Conservation (phyloP, 2,329 filamentous ascomycete genomes). For the Aspergillus luchuensis region DNA sequence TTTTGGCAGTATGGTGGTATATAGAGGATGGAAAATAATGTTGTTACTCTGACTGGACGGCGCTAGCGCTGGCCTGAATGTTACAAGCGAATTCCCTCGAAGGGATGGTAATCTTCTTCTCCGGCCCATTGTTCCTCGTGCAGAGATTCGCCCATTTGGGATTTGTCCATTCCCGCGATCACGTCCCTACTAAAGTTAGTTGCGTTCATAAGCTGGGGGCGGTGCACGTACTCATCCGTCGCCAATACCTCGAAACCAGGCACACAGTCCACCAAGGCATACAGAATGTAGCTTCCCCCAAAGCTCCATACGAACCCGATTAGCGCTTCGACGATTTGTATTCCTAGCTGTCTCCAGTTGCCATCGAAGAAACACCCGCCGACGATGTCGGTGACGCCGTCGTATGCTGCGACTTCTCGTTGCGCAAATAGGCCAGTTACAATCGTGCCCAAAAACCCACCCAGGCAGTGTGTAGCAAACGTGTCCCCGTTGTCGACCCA, state of each 20-base stretch:
- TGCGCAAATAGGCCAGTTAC: slow-evolving; percentile 55
- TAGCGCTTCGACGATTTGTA: slow-evolving; percentile 55
- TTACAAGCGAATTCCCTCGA: slow-evolving; percentile 11
- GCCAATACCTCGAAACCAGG: slow-evolving; percentile 57
- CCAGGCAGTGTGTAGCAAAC: slow-evolving; percentile 58
- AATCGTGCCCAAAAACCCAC: slow-evolving; percentile 54
- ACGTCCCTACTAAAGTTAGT: slow-evolving; percentile 36
- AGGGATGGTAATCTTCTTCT: slow-evolving; percentile 32
- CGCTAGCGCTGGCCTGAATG: neutral
- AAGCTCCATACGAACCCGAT: slow-evolving; percentile 57
- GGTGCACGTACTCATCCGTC: slow-evolving; percentile 51
- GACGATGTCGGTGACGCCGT: slow-evolving; percentile 50
- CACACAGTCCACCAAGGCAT: slow-evolving; percentile 56
- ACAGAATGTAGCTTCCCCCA: slow-evolving; percentile 50
- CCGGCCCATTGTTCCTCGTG: slow-evolving; percentile 40
- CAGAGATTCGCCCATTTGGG: slow-evolving; percentile 54
- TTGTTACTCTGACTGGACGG: neutral
- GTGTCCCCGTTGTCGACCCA: slow-evolving; percentile 61
- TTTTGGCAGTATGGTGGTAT: neutral
- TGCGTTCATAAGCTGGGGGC: neutral
- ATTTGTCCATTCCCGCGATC: slow-evolving; percentile 52
- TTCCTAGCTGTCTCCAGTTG: slow-evolving; percentile 52
- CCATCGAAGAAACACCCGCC: slow-evolving; percentile 58
- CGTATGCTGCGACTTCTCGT: slow-evolving; percentile 55
- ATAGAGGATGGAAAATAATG: neutral